Evolutionary conservation across 140 eudicot species (phyloP).

Genomic region (Ambrosia hybrid): DNA sequence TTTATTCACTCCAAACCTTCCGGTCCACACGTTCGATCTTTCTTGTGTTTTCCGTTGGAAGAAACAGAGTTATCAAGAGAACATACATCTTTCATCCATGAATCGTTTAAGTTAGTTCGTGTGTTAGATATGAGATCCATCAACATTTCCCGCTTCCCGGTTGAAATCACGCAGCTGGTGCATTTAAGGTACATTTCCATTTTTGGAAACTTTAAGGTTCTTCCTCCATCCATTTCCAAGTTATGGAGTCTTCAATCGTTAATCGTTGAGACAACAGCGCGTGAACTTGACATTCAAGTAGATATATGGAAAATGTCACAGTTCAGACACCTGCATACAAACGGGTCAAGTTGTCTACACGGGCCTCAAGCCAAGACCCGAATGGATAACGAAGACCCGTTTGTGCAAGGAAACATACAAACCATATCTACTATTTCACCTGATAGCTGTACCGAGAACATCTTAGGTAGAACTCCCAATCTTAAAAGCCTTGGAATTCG

Average conservation of each 20-base stretch:
- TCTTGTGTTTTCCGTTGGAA: slow-evolving; percentile 42
- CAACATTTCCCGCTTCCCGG: slow-evolving; percentile 52
- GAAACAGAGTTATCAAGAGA: slow-evolving; percentile 42
- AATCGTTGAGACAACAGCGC: slow-evolving; percentile 53
- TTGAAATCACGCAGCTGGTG: slow-evolving; percentile 47
- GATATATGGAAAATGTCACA: slow-evolving; percentile 75
- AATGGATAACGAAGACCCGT: slow-evolving; percentile 37
- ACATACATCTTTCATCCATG: slow-evolving; percentile 50
- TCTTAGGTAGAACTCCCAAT: slow-evolving; percentile 53
- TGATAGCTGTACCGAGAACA: slow-evolving; percentile 54
- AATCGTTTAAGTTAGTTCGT: slow-evolving; percentile 58
- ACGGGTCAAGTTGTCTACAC: slow-evolving; percentile 50
- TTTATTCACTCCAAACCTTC: slow-evolving; percentile 49
- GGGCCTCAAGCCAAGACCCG: slow-evolving; percentile 52
- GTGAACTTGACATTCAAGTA: slow-evolving; percentile 52
- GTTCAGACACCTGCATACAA: slow-evolving; percentile 62
- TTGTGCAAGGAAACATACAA: slow-evolving; percentile 49
- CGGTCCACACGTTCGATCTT: slow-evolving; percentile 67
- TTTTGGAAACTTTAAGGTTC: slow-evolving; percentile 50
- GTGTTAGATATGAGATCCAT: slow-evolving; percentile 59
- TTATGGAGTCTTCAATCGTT: slow-evolving; percentile 69
- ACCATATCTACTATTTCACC: slow-evolving; percentile 56
- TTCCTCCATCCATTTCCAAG: slow-evolving; percentile 48
- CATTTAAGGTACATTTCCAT: slow-evolving; percentile 63
- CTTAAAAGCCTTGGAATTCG: slow-evolving; percentile 64